phyloP scores from a whole-genome alignment of 108 stramenopile species.

The Skeletonema menzelii region DNA sequence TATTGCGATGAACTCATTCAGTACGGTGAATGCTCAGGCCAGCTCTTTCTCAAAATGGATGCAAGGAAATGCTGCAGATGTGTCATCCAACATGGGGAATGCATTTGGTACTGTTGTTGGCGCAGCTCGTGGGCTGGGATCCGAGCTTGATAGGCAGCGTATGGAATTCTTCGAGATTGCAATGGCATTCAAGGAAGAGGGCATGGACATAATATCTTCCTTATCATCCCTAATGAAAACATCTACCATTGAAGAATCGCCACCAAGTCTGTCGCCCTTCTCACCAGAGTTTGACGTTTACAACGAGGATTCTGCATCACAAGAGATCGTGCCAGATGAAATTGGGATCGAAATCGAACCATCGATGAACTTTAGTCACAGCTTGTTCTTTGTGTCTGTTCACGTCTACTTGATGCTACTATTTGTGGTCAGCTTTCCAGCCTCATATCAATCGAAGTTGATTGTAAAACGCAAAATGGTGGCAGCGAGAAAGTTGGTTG shows the following conservation, averaged over 20 bases:
- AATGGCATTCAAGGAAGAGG: constrained; percentile 28
- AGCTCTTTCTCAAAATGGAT: constrained; percentile 42
- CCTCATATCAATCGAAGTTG: constrained; percentile 52
- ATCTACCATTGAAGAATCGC: constrained; percentile 17
- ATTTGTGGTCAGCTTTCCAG: constrained; percentile 79
- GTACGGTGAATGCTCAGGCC: constrained; percentile 19
- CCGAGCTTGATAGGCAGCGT: constrained; percentile 34
- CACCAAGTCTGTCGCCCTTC: constrained; percentile 9
- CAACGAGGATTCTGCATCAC: constrained; percentile 7
- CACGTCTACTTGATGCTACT: constrained; percentile 80
- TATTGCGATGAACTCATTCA: constrained; percentile 30
- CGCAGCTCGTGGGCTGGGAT: constrained; percentile 28
- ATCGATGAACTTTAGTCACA: constrained; percentile 64
- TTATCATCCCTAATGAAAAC: constrained; percentile 39
- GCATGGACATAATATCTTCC: constrained; percentile 23
- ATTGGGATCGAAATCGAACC: constrained; percentile 73
- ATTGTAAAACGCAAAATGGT: constrained; percentile 42
- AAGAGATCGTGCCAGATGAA: constrained; percentile 60
- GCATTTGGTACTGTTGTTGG: constrained; percentile 26
- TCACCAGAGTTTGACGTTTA: constrained; percentile 17
- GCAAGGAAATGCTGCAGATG: constrained; percentile 32
- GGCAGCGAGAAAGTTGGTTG: constrained; percentile 9
- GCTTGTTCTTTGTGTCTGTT: constrained; percentile 64
- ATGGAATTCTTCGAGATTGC: constrained; percentile 37
- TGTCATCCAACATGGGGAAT: constrained; percentile 21